phyloP scores from a whole-genome alignment of 208 protist species.

The Angomonas ambiguus region DNA sequence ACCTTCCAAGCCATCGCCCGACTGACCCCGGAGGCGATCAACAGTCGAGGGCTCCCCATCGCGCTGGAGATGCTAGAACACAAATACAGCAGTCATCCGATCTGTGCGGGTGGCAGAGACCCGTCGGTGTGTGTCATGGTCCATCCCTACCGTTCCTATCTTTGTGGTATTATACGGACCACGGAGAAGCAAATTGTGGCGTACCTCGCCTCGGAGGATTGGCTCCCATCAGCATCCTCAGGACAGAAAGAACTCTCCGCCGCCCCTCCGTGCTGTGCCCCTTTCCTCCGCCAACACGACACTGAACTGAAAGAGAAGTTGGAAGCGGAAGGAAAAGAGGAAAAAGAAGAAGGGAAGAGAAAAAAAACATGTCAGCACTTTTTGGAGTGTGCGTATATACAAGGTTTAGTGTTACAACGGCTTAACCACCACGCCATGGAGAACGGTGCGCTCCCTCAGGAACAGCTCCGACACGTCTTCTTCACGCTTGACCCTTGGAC shows the following conservation, averaged over 20 bases:
- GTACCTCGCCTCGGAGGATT: slow-evolving; percentile 16
- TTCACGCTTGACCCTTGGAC: slow-evolving; percentile 70
- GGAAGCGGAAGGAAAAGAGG: background rate
- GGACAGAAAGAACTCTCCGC: background rate
- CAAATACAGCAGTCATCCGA: slow-evolving; percentile 38
- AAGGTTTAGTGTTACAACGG: background rate
- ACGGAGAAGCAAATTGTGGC: slow-evolving; percentile 17
- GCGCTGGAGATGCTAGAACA: slow-evolving; percentile 61
- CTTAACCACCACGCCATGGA: background rate
- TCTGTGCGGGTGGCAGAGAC: slow-evolving; percentile 18
- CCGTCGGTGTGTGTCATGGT: slow-evolving; percentile 65
- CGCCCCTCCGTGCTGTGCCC: too few species aligned
- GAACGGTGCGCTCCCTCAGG: slow-evolving; percentile 8
- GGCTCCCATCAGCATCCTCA: slow-evolving; percentile 7
- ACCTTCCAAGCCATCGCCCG: slow-evolving; percentile 64
- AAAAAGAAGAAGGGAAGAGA: background rate
- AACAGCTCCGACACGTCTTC: slow-evolving; percentile 43
- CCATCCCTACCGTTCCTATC: slow-evolving; percentile 49
- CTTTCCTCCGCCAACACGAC: background rate
- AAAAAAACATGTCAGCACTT: background rate
- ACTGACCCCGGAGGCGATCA: slow-evolving; percentile 58
- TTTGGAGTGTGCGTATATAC: background rate
- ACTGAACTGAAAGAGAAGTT: background rate
- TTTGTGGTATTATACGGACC: slow-evolving; percentile 58
- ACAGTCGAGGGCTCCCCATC: slow-evolving; percentile 52